Evolutionary conservation across 345 rosid species (phyloP), one percentile per base, ranked within the genome.

Genomic region (Rubroshorea leprosula): DNA sequence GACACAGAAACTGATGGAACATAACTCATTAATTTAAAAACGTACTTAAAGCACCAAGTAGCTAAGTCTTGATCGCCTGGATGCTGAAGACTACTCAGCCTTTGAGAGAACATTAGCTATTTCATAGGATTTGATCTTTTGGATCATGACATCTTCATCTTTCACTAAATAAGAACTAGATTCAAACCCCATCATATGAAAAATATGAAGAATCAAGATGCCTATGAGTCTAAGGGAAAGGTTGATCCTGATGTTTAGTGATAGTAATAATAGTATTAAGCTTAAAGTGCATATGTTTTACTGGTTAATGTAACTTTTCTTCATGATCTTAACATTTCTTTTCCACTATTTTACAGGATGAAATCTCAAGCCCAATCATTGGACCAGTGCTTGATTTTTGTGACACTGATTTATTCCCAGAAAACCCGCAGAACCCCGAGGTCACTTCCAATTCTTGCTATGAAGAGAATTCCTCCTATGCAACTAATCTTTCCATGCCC

Each of bases 321-420:
- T 45, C n/a, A n/a, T n/a, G n/a, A n/a, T 35, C 49, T 25, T 21
- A 21, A 55, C 54, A 43, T 29, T 7, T 18, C 14, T 55, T 45
- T 48, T 58, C 31, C 0, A 10, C 23, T 63, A 43, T 35, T 35
- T 68, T 73, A 54, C 86, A 93, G 97, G 97, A 87, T 38, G 96
- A 85, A 51, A 77, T 82, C 63, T 78, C 88, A 14, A 85, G 90
- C 72, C 92, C 92, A 1, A 67, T 85, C 14, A 82, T 77, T 65
- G 80, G 82, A 77, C 89, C 83, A 17, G 67, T 78, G 22, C 71
- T 89, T 56, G 83, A 83, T 56, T 69, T 87, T 35, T 83, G 83
- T 47, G 83, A 89, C 50, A 68, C 91, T 9, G 84, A 79, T 57
- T 31, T 89, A 39, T 75, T 74, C 61, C 79, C 79, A 49, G 99